These are phyloP conservation scores for Anisodus tanguticus DNA, from an alignment of 257 asterid genomes.

Conservation along the genomic window DNA sequence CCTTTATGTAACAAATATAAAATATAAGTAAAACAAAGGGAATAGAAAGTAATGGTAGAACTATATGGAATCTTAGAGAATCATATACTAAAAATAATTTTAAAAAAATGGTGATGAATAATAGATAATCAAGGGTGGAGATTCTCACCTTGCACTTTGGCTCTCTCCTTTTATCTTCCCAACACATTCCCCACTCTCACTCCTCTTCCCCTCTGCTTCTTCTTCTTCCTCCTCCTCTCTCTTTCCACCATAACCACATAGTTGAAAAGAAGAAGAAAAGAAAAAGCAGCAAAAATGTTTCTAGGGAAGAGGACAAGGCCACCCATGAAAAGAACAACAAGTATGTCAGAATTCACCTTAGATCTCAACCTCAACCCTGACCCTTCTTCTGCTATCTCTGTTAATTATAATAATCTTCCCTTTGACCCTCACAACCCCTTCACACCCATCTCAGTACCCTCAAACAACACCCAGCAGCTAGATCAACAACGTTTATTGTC, in stretches of 20 bases:
- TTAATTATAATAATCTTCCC: neutral
- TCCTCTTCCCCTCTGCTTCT: neutral
- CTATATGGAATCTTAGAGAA: neutral
- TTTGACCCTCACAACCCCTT: conserved; percentile 27
- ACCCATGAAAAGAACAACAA: conserved; percentile 33
- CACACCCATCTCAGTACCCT: neutral
- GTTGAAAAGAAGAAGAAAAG: neutral
- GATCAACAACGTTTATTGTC: neutral
- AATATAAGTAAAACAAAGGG: too few species aligned
- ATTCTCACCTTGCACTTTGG: conserved; percentile 23
- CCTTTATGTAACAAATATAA: too few species aligned
- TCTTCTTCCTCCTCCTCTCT: conserved; percentile 6
- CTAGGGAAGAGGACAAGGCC: conserved; percentile 32
- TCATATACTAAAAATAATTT: neutral
- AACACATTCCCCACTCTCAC: conserved; percentile 21
- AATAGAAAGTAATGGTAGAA: neutral
- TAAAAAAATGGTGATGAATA: conserved; percentile 14
- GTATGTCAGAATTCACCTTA: conserved; percentile 30
- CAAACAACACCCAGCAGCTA: neutral
- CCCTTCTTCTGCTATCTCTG: neutral
- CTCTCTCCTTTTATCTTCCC: neutral
- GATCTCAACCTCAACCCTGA: conserved; percentile 27
- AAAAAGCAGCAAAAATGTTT: neutral
- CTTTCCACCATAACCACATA: neutral
- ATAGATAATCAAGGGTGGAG: conserved; percentile 27